Conservation (phyloP, 805 yeast species). For the Metschnikowia kofuensis region DNA sequence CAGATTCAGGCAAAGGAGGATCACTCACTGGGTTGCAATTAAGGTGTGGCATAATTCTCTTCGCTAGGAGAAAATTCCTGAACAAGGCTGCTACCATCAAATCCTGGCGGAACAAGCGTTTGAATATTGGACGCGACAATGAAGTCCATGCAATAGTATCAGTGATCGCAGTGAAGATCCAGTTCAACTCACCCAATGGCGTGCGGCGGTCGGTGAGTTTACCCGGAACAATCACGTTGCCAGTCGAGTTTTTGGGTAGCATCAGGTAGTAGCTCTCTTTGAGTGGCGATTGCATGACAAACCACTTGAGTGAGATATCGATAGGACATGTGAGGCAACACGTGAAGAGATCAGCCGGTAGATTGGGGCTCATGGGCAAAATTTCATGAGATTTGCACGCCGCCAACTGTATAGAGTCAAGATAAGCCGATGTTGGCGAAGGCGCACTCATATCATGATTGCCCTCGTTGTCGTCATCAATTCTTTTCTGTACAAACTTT, state of each 20-base stretch:
- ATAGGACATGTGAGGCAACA: constrained; percentile 95
- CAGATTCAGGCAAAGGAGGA: constrained; percentile 83
- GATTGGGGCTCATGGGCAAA: constrained; percentile 87
- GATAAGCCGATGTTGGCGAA: constrained; percentile 64
- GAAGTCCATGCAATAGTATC: constrained; percentile 98
- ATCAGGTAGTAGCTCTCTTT: constrained; percentile 48
- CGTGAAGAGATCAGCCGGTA: constrained; percentile 95
- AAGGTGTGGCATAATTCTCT: constrained; percentile 87
- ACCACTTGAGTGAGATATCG: constrained; percentile 89
- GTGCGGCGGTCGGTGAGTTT: constrained; percentile 89
- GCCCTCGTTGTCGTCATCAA: constrained; percentile 77
- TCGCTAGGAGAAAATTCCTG: constrained; percentile 88
- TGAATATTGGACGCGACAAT: constrained; percentile 81
- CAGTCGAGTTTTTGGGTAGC: constrained; percentile 46
- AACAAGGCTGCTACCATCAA: constrained; percentile 94
- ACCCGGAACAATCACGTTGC: constrained; percentile 78
- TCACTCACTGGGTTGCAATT: constrained; percentile 94
- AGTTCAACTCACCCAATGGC: constrained; percentile 91
- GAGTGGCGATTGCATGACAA: constrained; percentile 77
- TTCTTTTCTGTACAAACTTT: constrained; percentile 83
- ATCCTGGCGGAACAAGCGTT: constrained; percentile 89
- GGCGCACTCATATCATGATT: constrained; percentile 50
- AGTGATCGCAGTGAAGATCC: constrained; percentile 97
- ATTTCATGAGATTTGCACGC: constrained; percentile 86
- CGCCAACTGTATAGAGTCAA: constrained; percentile 89